Percentiles rank a stretch among this genome's conserved stretches.
Conservation (phyloP, 192 early-diverging fungal species). For the Dissophora ornata region DNA sequence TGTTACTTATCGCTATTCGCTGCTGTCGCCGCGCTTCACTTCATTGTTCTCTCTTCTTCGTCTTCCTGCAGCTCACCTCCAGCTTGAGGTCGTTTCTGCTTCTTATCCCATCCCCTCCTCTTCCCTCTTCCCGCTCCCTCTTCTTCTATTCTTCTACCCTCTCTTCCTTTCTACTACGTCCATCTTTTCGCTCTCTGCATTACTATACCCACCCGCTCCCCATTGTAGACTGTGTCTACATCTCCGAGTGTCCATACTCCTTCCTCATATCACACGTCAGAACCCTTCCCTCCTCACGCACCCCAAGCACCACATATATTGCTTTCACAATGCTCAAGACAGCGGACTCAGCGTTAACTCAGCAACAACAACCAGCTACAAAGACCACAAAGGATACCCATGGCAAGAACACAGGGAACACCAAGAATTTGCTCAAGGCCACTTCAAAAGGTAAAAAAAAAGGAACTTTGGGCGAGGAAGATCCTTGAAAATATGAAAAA, state of each 20-base stretch:
- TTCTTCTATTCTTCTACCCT: neutral
- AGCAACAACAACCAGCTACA: slow-evolving; percentile 11
- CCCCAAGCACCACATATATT: neutral
- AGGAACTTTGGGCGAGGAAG: too few relatives aligned
- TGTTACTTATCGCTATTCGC: too few relatives aligned
- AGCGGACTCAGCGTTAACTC: neutral
- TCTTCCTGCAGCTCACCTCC: slow-evolving; percentile 1
- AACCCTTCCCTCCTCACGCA: too few relatives aligned
- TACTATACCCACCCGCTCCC: neutral
- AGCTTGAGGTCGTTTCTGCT: too few relatives aligned
- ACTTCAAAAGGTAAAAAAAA: slow-evolving; percentile 44
- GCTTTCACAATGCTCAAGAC: slow-evolving; percentile 14
- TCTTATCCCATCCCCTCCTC: neutral
- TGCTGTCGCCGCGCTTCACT: too few relatives aligned
- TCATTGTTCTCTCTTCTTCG: neutral
- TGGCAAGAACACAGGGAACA: slow-evolving; percentile 8
- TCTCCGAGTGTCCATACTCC: too few relatives aligned
- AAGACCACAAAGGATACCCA: slow-evolving; percentile 4
- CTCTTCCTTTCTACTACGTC: neutral
- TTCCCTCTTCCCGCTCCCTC: neutral
- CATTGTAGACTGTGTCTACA: too few relatives aligned
- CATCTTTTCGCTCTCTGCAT: neutral
- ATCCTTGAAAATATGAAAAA: neutral
- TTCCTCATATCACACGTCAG: too few relatives aligned
- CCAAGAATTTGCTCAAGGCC: slow-evolving; percentile 37